A percentile compares a stretch with the other conserved stretches of the same genome.
These are phyloP conservation scores for Arctium minus DNA, from an alignment of 129 eudicot genomes.

Conservation along the genomic window DNA sequence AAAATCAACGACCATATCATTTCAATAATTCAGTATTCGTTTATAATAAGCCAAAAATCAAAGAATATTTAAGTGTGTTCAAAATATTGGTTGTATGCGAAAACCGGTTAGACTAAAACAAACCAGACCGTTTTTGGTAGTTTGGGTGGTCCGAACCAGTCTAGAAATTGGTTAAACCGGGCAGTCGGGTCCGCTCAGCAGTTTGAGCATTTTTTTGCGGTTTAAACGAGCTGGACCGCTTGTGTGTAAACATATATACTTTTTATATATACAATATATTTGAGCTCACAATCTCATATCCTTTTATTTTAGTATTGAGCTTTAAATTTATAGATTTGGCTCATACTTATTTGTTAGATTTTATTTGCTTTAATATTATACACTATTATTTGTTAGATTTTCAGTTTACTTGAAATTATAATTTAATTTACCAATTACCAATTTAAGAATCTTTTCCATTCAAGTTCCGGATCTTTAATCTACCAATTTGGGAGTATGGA, in stretches of 20 bases:
- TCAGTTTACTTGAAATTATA: no score
- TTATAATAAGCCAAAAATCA: not conserved
- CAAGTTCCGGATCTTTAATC: not conserved
- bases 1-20: not conserved
- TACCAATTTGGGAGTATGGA: no score
- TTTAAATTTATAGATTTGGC: no score
- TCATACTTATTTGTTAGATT: no score
- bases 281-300: no score
- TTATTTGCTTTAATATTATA: no score
- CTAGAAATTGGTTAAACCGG: no score
- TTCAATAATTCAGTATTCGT: not conserved
- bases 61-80: not conserved
- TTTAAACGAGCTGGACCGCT: no score
- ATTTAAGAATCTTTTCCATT: no score
- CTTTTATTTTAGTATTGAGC: not conserved
- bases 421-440: no score
- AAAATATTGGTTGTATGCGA: not conserved
- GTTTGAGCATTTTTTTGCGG: not conserved
- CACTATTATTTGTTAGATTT: not conserved
- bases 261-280: no score
- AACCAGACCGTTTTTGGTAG: not conserved
- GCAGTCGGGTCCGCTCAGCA: not conserved
- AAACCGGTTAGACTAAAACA: not conserved
- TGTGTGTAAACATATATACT: no score
- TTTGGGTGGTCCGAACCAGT: not conserved